These are phyloP conservation scores for Ascosphaera acerosa DNA, from an alignment of 2,329 filamentous ascomycete species.

Conservation along the genomic window DNA sequence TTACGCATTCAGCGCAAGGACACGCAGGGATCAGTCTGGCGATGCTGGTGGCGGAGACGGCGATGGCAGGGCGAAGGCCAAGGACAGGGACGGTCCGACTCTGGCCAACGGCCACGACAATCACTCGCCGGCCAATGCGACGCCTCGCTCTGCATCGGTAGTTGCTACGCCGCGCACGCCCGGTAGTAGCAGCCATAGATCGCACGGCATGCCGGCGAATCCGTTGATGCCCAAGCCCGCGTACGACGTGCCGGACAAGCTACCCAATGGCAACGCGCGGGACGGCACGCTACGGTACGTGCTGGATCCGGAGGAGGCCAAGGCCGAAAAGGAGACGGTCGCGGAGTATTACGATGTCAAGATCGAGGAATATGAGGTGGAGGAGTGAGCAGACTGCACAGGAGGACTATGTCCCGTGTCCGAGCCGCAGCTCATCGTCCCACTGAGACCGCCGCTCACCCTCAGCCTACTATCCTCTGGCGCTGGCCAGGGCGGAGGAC, in stretches of 20 bases:
- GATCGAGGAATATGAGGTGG: slow-evolving; percentile 37
- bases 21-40: slow-evolving; percentile 7
- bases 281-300: slow-evolving; percentile 75
- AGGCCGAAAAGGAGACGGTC: slow-evolving; percentile 42
- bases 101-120: slow-evolving; percentile 9
- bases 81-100: slow-evolving; percentile 5
- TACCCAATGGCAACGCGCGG: slow-evolving; percentile 19
- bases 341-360: slow-evolving; percentile 46
- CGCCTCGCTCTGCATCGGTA: background rate
- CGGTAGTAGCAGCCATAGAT: background rate
- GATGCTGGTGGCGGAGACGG: slow-evolving; percentile 3
- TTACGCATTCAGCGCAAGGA: slow-evolving; percentile 29
- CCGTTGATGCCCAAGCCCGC: slow-evolving; percentile 23
- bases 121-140: slow-evolving; percentile 6
- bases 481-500: too few relatives aligned
- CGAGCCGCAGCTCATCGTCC: too few relatives aligned
- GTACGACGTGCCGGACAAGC: slow-evolving; percentile 19
- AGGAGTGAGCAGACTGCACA: slow-evolving; percentile 9
- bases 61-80: slow-evolving; percentile 5
- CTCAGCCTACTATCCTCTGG: too few relatives aligned
- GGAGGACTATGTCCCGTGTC: too few relatives aligned
- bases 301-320: slow-evolving; percentile 52
- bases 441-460: too few relatives aligned
- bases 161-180: background rate
- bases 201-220: slow-evolving; percentile 6